phyloP scores from a whole-genome alignment of 176 grass and related monocot genomes.

The Tillandsia leiboldiana region DNA sequence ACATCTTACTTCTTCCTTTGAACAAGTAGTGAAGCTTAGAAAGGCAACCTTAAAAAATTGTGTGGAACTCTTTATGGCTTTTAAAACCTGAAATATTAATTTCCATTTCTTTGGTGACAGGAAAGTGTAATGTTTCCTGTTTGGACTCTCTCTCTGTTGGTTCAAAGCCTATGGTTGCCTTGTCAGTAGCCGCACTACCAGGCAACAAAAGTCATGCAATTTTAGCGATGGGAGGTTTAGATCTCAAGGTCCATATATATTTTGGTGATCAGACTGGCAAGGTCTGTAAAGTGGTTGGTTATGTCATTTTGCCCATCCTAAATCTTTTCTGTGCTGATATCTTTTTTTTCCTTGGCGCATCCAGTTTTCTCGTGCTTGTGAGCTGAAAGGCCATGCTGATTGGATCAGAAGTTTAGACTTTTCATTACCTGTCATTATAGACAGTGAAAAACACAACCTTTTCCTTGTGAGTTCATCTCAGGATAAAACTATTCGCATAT shows the following conservation, averaged over 20 bases:
- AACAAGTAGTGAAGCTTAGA: no score
- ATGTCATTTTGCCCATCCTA: background rate
- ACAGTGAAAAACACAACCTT: slow-evolving; percentile 43
- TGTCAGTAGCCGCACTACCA: slow-evolving; percentile 65
- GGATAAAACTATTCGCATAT: slow-evolving; percentile 92
- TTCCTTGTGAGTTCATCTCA: slow-evolving; percentile 92
- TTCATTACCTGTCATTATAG: slow-evolving; percentile 49
- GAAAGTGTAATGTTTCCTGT: slow-evolving; percentile 56
- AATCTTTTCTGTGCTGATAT: slow-evolving; percentile 16
- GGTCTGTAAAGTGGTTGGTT: slow-evolving; percentile 33
- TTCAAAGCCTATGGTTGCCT: slow-evolving; percentile 88
- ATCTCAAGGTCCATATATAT: slow-evolving; percentile 90
- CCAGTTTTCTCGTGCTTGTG: slow-evolving; percentile 74
- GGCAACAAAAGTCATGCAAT: slow-evolving; percentile 35
- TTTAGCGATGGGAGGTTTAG: slow-evolving; percentile 95
- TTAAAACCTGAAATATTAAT: background rate
- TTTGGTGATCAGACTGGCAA: slow-evolving; percentile 50
- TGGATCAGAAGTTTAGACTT: slow-evolving; percentile 98
- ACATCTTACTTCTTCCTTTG: background rate
- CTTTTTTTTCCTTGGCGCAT: slow-evolving; percentile 3
- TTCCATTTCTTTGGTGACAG: slow-evolving; percentile 16
- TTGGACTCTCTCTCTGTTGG: slow-evolving; percentile 69
- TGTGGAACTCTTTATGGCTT: no score
- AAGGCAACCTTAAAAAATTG: no score
- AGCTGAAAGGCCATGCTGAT: slow-evolving; percentile 94